A percentile compares a stretch with the other conserved stretches of the same genome.
Conservation (phyloP, 257 asterid species). For the Solanum neorickii region DNA sequence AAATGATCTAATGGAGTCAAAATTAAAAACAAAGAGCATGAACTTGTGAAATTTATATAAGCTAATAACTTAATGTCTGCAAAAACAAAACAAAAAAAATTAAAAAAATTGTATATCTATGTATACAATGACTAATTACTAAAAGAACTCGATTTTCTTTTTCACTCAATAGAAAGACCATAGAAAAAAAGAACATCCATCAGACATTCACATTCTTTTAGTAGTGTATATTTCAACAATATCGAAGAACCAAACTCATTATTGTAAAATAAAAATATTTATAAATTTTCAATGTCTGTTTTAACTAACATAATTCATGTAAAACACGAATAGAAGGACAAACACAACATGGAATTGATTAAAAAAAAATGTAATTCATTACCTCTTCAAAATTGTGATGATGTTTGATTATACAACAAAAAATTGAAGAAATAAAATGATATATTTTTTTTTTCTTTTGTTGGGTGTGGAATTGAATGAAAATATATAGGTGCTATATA, state of each 20-base stretch:
- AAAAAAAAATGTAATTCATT: neutral
- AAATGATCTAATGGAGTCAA: neutral
- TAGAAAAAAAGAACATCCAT: too few species aligned
- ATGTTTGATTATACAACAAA: neutral
- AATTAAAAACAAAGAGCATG: neutral
- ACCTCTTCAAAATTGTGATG: neutral
- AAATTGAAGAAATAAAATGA: neutral
- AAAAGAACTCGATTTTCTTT: neutral
- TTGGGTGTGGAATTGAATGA: conserved; percentile 3
- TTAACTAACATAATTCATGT: neutral
- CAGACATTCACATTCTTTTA: too few species aligned
- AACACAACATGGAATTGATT: neutral
- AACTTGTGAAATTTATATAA: neutral
- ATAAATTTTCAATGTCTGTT: neutral
- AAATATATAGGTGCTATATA: conserved; percentile 7
- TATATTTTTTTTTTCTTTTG: too few species aligned
- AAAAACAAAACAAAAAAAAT: neutral
- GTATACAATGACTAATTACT: neutral
- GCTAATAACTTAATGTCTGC: neutral
- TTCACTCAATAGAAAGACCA: too few species aligned
- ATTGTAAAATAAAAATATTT: too few species aligned
- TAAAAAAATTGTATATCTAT: neutral
- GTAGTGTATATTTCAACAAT: too few species aligned
- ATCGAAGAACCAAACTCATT: too few species aligned
- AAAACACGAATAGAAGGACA: neutral